Conservation (phyloP, 495 filamentous ascomycete genomes). For the Podospora anserina region DNA sequence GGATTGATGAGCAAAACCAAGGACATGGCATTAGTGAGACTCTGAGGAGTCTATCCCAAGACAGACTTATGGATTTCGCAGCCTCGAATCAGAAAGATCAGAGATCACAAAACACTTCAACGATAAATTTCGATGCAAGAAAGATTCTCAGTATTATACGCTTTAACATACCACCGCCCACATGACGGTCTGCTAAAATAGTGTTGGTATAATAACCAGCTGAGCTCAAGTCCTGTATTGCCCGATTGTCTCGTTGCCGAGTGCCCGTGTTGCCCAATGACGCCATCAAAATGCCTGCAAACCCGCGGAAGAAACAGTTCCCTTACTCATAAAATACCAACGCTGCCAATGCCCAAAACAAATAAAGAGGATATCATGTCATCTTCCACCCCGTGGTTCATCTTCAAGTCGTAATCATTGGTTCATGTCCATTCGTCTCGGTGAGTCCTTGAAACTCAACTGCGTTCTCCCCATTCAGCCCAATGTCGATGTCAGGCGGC, state of each 20-base stretch:
- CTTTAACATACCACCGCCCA: background rate
- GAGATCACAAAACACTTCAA: no score
- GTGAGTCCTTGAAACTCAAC: slow-evolving; percentile 23
- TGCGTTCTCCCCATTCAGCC: slow-evolving; percentile 49
- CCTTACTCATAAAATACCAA: background rate
- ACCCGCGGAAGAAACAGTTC: slow-evolving; percentile 4
- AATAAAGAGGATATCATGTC: background rate
- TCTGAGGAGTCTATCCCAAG: no score
- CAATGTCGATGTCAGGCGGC: slow-evolving; percentile 68
- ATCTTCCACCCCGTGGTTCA: slow-evolving; percentile 6
- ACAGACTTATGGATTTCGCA: no score
- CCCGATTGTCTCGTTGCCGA: background rate
- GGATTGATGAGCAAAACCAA: no score
- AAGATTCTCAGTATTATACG: no score
- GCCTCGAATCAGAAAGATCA: no score
- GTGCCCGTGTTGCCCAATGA: slow-evolving; percentile 5
- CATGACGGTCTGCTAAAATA: background rate
- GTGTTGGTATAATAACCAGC: background rate
- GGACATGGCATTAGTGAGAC: no score
- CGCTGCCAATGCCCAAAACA: background rate
- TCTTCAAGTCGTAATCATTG: slow-evolving; percentile 55
- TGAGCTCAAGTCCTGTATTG: background rate
- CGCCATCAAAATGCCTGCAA: slow-evolving; percentile 5
- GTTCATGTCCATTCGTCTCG: slow-evolving; percentile 48
- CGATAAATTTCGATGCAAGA: no score